Evolutionary conservation across 306 rosid species (phyloP), one percentile per base, ranked within the genome.

Genomic region (Dicorynia guianensis): DNA sequence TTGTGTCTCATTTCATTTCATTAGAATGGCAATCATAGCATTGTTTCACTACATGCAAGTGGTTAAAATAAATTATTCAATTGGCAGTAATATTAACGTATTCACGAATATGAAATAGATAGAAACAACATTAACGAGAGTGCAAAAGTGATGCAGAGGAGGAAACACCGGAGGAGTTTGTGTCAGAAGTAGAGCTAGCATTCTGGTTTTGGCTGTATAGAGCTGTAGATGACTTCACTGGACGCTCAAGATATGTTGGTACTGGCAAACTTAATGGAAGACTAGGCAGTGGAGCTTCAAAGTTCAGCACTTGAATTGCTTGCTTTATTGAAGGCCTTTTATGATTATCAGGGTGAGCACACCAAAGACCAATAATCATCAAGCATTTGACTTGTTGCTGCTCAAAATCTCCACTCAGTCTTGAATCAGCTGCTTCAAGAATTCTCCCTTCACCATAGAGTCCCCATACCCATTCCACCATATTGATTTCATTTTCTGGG

Each of bases 401-500:
- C 2, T 57, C 79, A 66, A 74, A 85, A 4, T 81, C 71, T 14
- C 71, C 85, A 38, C 12, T 18, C 4, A 85, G 44, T 56, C 58
- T 81, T 65, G 62, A 56, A 58, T 81, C 84, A 1, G 46, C 79
- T 17, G 79, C 84, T 66, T 70, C 74, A 3, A 60, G 33, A 7
- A 85, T 19, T 53, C 14, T 70, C 42, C 84, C 86, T 15, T 58
- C 36, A 53, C 86, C 82, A 66, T 85, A 85, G 0, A 78, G 77
- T 1, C 63, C 81, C 88, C 85, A 85, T 9, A 85, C 85, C 85
- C 88, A 85, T 14, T 59, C 49, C 5, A 81, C 83, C 14, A 84
- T 55, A 39, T 48, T 48, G 40, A 69, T 30, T 72, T 84, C 80
- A 3, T 57, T 67, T 42, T 77, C 80, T 69, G 2, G 49, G 0